Evolutionary conservation across 2,329 filamentous ascomycete genomes (phyloP).

Genomic region (Aspergillus hiratsukae): DNA sequence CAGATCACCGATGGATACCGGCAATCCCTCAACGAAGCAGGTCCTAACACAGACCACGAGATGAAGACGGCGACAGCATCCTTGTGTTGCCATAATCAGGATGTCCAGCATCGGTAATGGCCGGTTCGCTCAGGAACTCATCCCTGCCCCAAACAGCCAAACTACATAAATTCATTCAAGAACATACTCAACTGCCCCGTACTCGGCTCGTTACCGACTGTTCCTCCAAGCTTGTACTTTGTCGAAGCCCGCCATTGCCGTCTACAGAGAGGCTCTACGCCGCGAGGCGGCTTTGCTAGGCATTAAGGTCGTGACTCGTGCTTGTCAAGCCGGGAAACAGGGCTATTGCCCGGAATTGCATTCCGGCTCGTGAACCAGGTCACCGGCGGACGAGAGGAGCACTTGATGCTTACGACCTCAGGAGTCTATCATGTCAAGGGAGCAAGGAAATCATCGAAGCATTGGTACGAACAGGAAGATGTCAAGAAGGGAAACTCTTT

Average conservation of each 20-base stretch:
- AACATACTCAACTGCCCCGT: too few relatives aligned
- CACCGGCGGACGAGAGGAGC: background rate
- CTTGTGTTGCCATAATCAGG: too few relatives aligned
- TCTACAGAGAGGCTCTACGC: slow-evolving; percentile 2
- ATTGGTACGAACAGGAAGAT: slow-evolving; percentile 7
- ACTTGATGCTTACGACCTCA: slow-evolving; percentile 1
- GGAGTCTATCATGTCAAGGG: slow-evolving; percentile 10
- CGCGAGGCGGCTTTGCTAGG: slow-evolving; percentile 12
- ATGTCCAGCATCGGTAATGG: too few relatives aligned
- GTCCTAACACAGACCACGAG: too few relatives aligned
- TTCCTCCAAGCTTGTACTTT: slow-evolving; percentile 34
- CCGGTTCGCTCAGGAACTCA: too few relatives aligned
- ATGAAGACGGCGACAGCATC: too few relatives aligned
- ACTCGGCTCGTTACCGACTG: too few relatives aligned
- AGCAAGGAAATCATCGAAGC: slow-evolving; percentile 10
- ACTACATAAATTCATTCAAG: too few relatives aligned
- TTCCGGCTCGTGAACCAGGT: background rate
- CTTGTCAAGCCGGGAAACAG: slow-evolving; percentile 13
- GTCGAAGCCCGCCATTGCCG: slow-evolving; percentile 40
- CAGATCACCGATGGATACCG: too few relatives aligned
- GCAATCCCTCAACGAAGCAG: too few relatives aligned
- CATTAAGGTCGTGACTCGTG: slow-evolving; percentile 12
- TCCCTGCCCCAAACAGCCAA: too few relatives aligned
- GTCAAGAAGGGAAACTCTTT: background rate
- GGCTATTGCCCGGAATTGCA: background rate